Evolutionary conservation across 768 basidiomycete genomes (phyloP).

Genomic region (Tylopilus felleus): DNA sequence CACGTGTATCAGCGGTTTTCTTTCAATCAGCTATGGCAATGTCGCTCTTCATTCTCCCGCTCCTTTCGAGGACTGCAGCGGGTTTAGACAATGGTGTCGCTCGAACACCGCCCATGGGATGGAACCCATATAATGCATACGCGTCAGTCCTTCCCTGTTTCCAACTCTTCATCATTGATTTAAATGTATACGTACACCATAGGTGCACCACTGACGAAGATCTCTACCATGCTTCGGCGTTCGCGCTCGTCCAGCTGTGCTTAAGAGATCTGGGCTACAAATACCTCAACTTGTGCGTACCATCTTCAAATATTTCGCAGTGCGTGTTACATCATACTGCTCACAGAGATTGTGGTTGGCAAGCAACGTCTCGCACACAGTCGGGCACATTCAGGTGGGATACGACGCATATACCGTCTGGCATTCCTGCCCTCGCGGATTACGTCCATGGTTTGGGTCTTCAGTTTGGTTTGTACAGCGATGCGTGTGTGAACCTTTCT

Average conservation of each 20-base stretch:
- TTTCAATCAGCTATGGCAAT: neutral
- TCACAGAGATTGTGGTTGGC: conserved; percentile 15
- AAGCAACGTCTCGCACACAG: conserved; percentile 1
- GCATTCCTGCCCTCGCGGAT: conserved; percentile 10
- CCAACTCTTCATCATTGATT: neutral
- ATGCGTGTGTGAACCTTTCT: conserved; percentile 9
- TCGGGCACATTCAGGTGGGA: conserved; percentile 10
- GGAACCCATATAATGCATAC: conserved; percentile 17
- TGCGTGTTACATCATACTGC: neutral
- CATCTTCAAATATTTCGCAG: neutral
- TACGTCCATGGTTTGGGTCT: conserved; percentile 11
- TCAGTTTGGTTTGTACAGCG: conserved; percentile 8
- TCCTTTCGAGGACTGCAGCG: neutral
- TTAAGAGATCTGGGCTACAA: conserved; percentile 5
- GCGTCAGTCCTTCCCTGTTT: neutral
- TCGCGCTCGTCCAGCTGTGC: conserved; percentile 1
- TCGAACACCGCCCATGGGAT: conserved; percentile 14
- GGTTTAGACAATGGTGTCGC: conserved; percentile 11
- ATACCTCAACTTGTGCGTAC: conserved; percentile 10
- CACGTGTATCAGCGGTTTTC: no score
- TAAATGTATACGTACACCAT: no score
- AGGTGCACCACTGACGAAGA: conserved; percentile 8
- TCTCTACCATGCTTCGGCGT: conserved; percentile 7
- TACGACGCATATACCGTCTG: conserved; percentile 5
- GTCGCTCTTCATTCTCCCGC: neutral